Evolutionary conservation across 106 monocot species (phyloP).

Genomic region (Chionographis japonica): DNA sequence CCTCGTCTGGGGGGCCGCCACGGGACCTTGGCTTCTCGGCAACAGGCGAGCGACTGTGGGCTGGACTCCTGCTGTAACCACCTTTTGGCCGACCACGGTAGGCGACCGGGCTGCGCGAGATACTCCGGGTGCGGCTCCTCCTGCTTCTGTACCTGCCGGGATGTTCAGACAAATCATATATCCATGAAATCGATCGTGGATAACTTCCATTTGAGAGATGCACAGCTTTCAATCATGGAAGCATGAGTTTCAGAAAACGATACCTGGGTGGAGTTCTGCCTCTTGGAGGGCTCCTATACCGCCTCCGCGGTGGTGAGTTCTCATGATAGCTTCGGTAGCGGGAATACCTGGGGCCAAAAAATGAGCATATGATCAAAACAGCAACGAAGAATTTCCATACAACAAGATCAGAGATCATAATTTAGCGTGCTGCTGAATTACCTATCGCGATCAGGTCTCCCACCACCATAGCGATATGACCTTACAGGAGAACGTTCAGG

Average conservation of each 20-base stretch:
- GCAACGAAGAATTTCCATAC: neutral
- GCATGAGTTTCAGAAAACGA: neutral
- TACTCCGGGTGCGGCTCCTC: conserved; percentile 66
- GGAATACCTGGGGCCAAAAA: conserved; percentile 36
- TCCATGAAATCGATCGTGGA: too few species aligned
- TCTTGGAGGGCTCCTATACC: conserved; percentile 75
- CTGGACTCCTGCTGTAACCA: conserved; percentile 51
- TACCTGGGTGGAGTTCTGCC: conserved; percentile 64
- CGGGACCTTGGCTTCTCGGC: conserved; percentile 27
- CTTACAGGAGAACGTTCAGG: conserved; percentile 79
- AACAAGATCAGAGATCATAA: neutral
- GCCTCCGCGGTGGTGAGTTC: conserved; percentile 56
- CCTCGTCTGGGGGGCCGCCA: neutral
- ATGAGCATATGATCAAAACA: neutral
- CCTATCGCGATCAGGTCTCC: conserved; percentile 77
- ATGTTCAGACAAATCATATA: neutral
- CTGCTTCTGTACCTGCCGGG: conserved; percentile 44
- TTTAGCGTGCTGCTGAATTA: neutral
- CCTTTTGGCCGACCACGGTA: conserved; percentile 44
- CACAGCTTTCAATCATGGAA: neutral
- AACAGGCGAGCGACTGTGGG: conserved; percentile 48
- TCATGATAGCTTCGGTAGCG: conserved; percentile 73
- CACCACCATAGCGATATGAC: conserved; percentile 56
- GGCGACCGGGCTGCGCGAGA: conserved; percentile 70
- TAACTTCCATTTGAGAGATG: too few species aligned